Percentiles rank a stretch among this genome's conserved stretches.
phyloP scores from a whole-genome alignment of 768 basidiomycete genomes.

The Psilocybe cubensis region DNA sequence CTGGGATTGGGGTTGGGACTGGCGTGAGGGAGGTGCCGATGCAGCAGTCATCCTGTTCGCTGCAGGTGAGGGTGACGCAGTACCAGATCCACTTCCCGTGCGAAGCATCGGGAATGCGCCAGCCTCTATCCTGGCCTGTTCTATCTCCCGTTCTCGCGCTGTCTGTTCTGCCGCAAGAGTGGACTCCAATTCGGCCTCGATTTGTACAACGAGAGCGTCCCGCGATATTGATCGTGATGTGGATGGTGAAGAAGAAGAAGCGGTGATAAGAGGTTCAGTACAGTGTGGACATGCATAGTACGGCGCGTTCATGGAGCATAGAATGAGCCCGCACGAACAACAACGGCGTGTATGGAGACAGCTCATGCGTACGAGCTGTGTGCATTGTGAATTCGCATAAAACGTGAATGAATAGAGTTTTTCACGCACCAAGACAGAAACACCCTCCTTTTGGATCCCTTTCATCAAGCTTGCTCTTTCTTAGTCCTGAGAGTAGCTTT shows the following conservation, averaged over 20 bases:
- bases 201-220: conserved; percentile 38
- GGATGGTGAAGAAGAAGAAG: conserved; percentile 3
- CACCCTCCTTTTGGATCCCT: conserved; percentile 69
- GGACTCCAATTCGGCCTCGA: conserved; percentile 47
- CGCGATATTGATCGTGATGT: conserved; percentile 21
- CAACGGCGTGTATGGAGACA: conserved; percentile 67
- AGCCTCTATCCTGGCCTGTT: conserved; percentile 51
- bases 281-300: conserved; percentile 61
- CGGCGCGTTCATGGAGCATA: conserved; percentile 62
- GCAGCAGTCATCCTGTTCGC: conserved; percentile 3
- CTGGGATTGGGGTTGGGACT: conserved; percentile 26
- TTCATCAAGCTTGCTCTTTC: conserved; percentile 31
- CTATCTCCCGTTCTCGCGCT: conserved; percentile 46
- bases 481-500: conserved; percentile 43
- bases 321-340: conserved; percentile 59
- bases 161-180: conserved; percentile 51
- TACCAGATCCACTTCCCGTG: conserved; percentile 15
- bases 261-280: conserved; percentile 38
- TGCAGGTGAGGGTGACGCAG: conserved; percentile 7
- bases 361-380: conserved; percentile 56
- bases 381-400: no score
- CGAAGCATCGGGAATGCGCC: conserved; percentile 72
- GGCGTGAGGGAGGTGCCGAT: conserved; percentile 21
- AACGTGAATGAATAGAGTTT: background rate
- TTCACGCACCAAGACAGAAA: conserved; percentile 69